Conservation (phyloP, 371 early-diverging fungal genomes). For the Circinella umbellata region DNA sequence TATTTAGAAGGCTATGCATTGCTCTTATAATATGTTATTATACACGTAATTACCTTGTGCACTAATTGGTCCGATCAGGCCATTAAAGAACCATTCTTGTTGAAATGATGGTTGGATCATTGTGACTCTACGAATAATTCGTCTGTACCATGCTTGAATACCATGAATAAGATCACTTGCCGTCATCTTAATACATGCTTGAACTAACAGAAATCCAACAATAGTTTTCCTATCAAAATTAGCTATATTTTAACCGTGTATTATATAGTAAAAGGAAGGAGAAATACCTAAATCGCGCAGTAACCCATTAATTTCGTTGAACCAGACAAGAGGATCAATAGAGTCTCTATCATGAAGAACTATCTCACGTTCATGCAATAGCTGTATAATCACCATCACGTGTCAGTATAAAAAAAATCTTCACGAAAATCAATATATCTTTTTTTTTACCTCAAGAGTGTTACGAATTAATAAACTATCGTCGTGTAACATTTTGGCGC, state of each 20-base stretch:
- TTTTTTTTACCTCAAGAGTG: conserved; percentile 37
- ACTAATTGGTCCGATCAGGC: conserved; percentile 31
- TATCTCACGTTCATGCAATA: conserved; percentile 4
- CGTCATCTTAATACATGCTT: conserved; percentile 35
- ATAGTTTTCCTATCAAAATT: no score
- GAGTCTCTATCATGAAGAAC: conserved; percentile 12
- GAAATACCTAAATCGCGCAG: conserved; percentile 33
- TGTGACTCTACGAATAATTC: conserved; percentile 21
- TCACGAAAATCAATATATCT: no score
- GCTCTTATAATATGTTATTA: neutral
- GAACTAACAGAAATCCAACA: conserved; percentile 16
- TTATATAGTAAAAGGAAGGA: neutral
- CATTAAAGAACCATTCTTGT: conserved; percentile 33
- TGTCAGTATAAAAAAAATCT: neutral
- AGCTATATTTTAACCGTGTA: no score
- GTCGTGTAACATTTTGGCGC: conserved; percentile 47
- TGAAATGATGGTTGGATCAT: conserved; percentile 24
- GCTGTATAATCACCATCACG: neutral
- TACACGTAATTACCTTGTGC: conserved; percentile 3
- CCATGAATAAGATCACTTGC: conserved; percentile 44
- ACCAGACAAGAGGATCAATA: conserved; percentile 25
- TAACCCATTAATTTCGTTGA: conserved; percentile 26
- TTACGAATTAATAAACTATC: conserved; percentile 51
- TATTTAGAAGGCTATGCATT: neutral
- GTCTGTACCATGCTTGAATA: conserved; percentile 45